phyloP scores from a whole-genome alignment of 2,329 filamentous ascomycete species.

The Gliomastix tumulicola region DNA sequence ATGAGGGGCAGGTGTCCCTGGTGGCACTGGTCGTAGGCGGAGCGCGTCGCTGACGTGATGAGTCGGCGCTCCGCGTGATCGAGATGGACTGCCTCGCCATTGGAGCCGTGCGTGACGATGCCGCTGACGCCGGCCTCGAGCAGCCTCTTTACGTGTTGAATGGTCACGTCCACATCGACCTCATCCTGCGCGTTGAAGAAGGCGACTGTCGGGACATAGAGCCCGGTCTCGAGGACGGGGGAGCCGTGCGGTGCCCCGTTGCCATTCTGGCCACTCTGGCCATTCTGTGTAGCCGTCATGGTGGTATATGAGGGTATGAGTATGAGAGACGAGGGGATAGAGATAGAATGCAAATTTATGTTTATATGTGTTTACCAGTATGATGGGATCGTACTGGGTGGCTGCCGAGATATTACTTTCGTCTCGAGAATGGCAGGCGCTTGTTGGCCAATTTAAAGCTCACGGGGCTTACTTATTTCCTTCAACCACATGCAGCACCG shows the following conservation, averaged over 20 bases:
- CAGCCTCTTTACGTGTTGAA: conserved; percentile 48
- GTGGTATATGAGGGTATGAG: too few species aligned
- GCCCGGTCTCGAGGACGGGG: conserved; percentile 28
- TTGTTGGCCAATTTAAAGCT: too few species aligned
- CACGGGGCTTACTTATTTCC: too few species aligned
- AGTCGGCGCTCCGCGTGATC: conserved; percentile 55
- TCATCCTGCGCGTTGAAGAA: conserved; percentile 51
- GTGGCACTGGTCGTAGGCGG: conserved; percentile 51
- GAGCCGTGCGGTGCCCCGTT: too few species aligned
- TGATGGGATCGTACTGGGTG: too few species aligned
- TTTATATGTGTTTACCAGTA: too few species aligned
- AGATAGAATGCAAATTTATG: too few species aligned
- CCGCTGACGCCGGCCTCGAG: conserved; percentile 58
- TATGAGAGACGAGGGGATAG: too few species aligned
- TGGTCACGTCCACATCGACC: conserved; percentile 44
- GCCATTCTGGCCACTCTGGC: too few species aligned
- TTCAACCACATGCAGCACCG: too few species aligned
- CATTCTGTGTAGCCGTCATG: neutral
- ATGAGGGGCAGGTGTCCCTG: conserved; percentile 52
- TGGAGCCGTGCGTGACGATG: conserved; percentile 63
- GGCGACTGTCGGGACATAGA: conserved; percentile 58
- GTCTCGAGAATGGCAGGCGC: too few species aligned
- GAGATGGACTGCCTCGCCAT: conserved; percentile 67
- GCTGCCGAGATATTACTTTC: too few species aligned
- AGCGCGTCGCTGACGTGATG: conserved; percentile 53